Conservation (phyloP, 2,329 filamentous ascomycete species). For the Apiospora kogelbergensis region DNA sequence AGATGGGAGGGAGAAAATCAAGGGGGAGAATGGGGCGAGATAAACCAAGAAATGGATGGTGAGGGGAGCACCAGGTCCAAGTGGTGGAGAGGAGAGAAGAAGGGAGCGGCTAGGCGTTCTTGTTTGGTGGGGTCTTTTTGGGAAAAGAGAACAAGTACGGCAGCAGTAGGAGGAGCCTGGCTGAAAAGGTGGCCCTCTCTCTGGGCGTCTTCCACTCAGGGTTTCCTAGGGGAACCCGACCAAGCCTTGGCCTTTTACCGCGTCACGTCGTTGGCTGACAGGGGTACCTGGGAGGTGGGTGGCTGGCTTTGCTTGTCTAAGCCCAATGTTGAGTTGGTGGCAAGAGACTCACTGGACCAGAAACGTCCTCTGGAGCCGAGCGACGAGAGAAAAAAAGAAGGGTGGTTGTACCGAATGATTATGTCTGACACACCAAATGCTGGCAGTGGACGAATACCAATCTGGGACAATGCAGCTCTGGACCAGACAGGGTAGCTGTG, state of each 20-base stretch:
- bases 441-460: constrained; percentile 6
- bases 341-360: constrained; percentile 15
- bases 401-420: constrained; percentile 12
- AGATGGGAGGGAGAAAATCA: constrained; percentile 18
- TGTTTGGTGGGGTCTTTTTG: constrained; percentile 20
- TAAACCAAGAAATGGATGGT: constrained; percentile 21
- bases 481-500: background rate
- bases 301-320: constrained; percentile 13
- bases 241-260: constrained; percentile 11
- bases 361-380: background rate
- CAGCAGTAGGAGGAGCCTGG: background rate
- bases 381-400: background rate
- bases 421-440: constrained; percentile 11
- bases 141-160: constrained; percentile 15
- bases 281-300: constrained; percentile 8
- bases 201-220: constrained; percentile 7
- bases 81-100: constrained; percentile 30
- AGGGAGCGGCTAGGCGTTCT: constrained; percentile 21
- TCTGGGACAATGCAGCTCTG: constrained; percentile 6
- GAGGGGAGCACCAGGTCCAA: constrained; percentile 21
- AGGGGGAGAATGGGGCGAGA: constrained; percentile 22
- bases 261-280: constrained; percentile 16
- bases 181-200: constrained; percentile 8
- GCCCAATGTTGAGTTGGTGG: constrained; percentile 17
- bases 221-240: constrained; percentile 15